Conservation (phyloP, 2,329 filamentous ascomycete species). For the Ascochyta koolunga region DNA sequence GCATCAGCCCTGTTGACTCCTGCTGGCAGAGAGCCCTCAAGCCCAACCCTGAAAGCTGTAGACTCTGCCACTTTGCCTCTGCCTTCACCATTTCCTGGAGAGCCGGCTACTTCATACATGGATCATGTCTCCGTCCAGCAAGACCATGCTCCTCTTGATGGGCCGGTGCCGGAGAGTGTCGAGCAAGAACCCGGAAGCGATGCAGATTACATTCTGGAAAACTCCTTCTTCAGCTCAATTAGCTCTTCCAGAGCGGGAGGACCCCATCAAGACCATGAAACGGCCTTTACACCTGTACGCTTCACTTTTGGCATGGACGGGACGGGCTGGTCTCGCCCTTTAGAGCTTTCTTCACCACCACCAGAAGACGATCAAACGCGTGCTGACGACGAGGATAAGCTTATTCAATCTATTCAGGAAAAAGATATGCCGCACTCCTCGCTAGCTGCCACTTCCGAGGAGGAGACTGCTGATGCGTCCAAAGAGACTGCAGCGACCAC, state of each 20-base stretch:
- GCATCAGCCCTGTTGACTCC: conserved; percentile 36
- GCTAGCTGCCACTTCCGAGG: not conserved
- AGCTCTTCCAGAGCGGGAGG: conserved; percentile 30
- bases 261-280: conserved; percentile 40
- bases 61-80: conserved; percentile 46
- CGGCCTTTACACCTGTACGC: conserved; percentile 44
- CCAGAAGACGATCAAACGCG: conserved; percentile 13
- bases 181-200: conserved; percentile 22
- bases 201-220: conserved; percentile 36
- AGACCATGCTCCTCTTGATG: conserved; percentile 3
- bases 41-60: conserved; percentile 41
- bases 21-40: conserved; percentile 41
- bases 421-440: not conserved
- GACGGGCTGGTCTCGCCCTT: conserved; percentile 23
- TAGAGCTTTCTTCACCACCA: conserved; percentile 26
- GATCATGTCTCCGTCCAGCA: conserved; percentile 23
- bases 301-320: conserved; percentile 47
- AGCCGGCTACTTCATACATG: conserved; percentile 39
- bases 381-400: conserved; percentile 8
- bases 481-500: not conserved
- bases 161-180: not conserved
- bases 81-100: conserved; percentile 47
- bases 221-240: conserved; percentile 44
- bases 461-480: not conserved
- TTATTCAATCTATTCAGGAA: not conserved